Evolutionary conservation across 176 grass and related monocot species (phyloP).

Genomic region (Leersia perrieri): DNA sequence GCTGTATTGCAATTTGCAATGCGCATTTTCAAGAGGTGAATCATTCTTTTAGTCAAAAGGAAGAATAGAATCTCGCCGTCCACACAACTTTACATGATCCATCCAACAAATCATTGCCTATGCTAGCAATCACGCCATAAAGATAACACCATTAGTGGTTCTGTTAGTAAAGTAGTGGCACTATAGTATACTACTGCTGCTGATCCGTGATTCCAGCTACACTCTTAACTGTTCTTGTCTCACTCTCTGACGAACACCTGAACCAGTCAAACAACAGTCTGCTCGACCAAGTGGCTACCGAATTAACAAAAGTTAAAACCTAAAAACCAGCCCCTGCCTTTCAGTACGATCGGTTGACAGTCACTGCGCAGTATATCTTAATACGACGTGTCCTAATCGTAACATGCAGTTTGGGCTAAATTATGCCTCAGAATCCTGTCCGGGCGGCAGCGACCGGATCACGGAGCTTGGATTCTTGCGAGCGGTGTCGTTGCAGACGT

Average conservation of each 20-base stretch:
- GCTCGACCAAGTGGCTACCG: constrained; percentile 19
- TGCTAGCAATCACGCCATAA: neutral
- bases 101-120: neutral
- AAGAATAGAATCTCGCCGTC: neutral
- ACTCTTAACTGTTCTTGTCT: constrained; percentile 28
- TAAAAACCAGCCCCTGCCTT: neutral
- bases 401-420: neutral
- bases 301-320: neutral
- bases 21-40: neutral
- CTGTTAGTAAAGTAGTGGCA: neutral
- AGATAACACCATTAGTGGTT: constrained; percentile 41
- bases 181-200: neutral
- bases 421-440: neutral
- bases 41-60: neutral
- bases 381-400: constrained; percentile 7
- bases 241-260: constrained; percentile 12
- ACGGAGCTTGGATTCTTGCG: constrained; percentile 17
- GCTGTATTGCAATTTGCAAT: neutral
- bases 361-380: neutral
- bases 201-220: constrained; percentile 38
- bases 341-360: neutral
- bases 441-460: constrained; percentile 29
- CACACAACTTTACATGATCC: neutral
- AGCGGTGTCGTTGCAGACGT: neutral
- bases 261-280: constrained; percentile 41